Base-by-base conservation (phyloP, 2,329 filamentous ascomycete genomes). In the Sclerotinia spermophila region DNA sequence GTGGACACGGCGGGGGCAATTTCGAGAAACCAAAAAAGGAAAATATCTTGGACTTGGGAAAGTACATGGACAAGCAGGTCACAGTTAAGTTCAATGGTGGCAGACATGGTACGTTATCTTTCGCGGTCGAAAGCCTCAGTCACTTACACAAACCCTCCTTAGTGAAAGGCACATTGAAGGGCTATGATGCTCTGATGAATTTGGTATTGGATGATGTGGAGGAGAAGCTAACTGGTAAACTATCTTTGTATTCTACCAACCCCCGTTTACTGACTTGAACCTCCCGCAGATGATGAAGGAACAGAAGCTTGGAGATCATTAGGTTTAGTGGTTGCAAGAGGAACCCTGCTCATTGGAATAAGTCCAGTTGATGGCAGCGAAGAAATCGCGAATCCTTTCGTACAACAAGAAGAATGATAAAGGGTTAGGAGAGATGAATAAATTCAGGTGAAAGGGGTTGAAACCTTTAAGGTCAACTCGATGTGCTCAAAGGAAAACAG, bases 161-260 rank as follows among this genome's bases (percentile, higher is more conserved):
- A 97, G 95, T 97, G 70, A 90, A 89, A 66, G 96, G 96, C 67
- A 93, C 89, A 1, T 85, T 99, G 56, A 98, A 98, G 82, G 96
- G 96, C 73, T 98, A 94, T 81, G 96, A 99, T 80, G 94, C 96
- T 77, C 86, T 99, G 72, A 98, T 98, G 94, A 99, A 99, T 81
- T 86, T 99, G 73, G 96, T 99, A 38, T 85, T 99, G 70, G 96
- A 98, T 79, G 92, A 98, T 76, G 95, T 97, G 67, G 90, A 96
- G 80, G 96, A 99, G 81, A 87, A 91, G 62, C 89, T 97, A 82
- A 87, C 91, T 84, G 95, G 95, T 97, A 83, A 73, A 86, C 77
- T 68, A 33, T 33, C 19, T 19, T 38, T 51, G n/a, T 60, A 17
- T 55, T 58, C 10, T 70, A 30, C 30, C 11, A 53, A 71, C 24